Conservation (phyloP, 257 asterid species). For the Solanum habrochaites region DNA sequence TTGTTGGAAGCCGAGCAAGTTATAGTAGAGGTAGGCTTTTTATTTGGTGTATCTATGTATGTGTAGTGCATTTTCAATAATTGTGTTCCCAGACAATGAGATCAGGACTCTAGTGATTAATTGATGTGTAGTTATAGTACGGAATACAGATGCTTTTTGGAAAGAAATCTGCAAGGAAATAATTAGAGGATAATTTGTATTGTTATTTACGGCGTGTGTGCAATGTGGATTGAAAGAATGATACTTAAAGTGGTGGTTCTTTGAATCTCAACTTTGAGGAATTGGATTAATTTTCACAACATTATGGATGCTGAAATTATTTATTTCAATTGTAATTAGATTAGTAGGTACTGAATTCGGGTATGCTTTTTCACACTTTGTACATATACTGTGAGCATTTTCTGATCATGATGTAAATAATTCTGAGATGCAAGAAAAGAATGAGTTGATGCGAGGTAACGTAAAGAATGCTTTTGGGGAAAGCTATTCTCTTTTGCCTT, state of each 20-base stretch:
- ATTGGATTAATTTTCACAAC: neutral
- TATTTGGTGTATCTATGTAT: neutral
- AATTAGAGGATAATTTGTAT: neutral
- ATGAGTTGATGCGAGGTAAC: neutral
- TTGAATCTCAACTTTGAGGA: neutral
- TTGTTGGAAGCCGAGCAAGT: constrained; percentile 62
- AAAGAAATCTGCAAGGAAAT: neutral
- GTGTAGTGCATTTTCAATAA: neutral
- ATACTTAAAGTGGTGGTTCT: neutral
- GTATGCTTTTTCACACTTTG: neutral
- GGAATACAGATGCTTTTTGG: neutral
- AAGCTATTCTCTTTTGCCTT: neutral
- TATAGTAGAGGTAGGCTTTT: constrained; percentile 43
- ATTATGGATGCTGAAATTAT: neutral
- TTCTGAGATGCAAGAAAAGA: neutral
- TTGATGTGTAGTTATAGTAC: neutral
- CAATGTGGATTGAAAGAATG: neutral
- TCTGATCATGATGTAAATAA: neutral
- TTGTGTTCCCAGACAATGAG: neutral
- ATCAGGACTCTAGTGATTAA: neutral
- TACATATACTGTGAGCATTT: neutral
- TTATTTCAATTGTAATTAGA: neutral
- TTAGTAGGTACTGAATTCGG: neutral
- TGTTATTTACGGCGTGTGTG: neutral
- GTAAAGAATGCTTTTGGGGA: neutral